These are phyloP conservation scores for Mrakia frigida DNA, from an alignment of 768 basidiomycete genomes.

Conservation along the genomic window DNA sequence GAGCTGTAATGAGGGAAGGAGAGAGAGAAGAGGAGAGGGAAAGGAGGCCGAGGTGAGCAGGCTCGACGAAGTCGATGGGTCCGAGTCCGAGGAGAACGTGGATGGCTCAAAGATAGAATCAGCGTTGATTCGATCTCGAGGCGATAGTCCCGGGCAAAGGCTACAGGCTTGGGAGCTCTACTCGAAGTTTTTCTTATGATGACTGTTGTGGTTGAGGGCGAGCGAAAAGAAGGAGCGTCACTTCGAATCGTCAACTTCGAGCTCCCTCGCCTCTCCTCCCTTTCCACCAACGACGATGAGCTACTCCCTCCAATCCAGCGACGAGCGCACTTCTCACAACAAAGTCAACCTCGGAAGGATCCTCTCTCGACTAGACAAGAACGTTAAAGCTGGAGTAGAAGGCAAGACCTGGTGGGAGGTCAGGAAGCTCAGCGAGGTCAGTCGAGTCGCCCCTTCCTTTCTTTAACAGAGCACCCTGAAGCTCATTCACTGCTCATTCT, in stretches of 20 bases:
- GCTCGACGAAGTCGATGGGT: no score
- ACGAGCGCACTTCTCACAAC: constrained; percentile 23
- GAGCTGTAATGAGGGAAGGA: background rate
- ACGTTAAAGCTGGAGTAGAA: background rate
- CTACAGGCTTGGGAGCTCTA: no score
- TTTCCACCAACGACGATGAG: background rate
- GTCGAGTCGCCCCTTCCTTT: background rate
- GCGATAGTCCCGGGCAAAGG: no score
- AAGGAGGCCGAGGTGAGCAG: no score
- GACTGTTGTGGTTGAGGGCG: background rate
- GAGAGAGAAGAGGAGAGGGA: no score
- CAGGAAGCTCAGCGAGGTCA: constrained; percentile 29
- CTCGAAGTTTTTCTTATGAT: no score
- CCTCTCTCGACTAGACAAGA: constrained; percentile 22
- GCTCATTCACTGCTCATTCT: background rate
- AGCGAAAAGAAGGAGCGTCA: background rate
- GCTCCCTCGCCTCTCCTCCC: background rate
- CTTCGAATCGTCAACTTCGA: background rate
- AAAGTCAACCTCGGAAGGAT: constrained; percentile 25
- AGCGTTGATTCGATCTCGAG: no score
- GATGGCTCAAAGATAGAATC: no score
- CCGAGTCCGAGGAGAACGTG: no score
- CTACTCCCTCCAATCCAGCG: background rate
- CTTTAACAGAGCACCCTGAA: background rate
- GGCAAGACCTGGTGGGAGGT: constrained; percentile 28